These are phyloP conservation scores for Malus asiatica DNA, from an alignment of 306 rosid genomes.

Conservation along the genomic window DNA sequence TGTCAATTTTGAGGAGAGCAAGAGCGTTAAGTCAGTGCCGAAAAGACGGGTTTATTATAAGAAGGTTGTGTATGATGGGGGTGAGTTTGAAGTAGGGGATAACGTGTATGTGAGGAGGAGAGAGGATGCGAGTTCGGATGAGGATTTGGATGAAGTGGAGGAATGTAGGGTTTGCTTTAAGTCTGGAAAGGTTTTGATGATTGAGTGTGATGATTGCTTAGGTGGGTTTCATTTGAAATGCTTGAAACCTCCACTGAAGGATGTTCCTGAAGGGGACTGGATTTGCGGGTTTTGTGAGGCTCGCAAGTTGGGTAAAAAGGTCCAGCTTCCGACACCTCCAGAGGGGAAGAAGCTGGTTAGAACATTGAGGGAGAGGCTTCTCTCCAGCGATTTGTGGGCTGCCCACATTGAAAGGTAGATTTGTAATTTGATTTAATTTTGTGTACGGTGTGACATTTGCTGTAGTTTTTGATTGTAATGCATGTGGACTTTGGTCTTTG, in stretches of 20 bases:
- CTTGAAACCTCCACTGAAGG: conserved; percentile 67
- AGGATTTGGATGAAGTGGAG: conserved; percentile 61
- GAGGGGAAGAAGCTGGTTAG: conserved; percentile 57
- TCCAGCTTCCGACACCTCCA: conserved; percentile 49
- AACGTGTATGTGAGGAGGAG: conserved; percentile 78
- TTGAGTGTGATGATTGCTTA: conserved; percentile 89
- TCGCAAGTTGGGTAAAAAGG: conserved; percentile 50
- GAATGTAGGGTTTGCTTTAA: conserved; percentile 70
- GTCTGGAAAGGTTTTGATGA: conserved; percentile 50
- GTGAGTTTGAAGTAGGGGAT: conserved; percentile 68
- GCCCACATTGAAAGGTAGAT: conserved; percentile 51
- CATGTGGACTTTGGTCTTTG: background rate
- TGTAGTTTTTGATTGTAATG: conserved; percentile 2
- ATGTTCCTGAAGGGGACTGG: conserved; percentile 92
- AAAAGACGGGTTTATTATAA: conserved; percentile 45
- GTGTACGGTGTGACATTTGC: background rate
- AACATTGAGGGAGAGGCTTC: conserved; percentile 82
- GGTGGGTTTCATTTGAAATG: conserved; percentile 87
- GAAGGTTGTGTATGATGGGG: conserved; percentile 76
- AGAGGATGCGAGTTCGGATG: conserved; percentile 60
- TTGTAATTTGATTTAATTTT: background rate
- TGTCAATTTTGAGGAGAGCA: conserved; percentile 9
- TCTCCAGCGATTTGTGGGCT: conserved; percentile 83
- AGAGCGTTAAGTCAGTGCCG: background rate
- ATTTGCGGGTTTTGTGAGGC: conserved; percentile 64